These are phyloP conservation scores for Sugiyamaella mastotermitis DNA, from an alignment of 805 yeast species.

Conservation along the genomic window DNA sequence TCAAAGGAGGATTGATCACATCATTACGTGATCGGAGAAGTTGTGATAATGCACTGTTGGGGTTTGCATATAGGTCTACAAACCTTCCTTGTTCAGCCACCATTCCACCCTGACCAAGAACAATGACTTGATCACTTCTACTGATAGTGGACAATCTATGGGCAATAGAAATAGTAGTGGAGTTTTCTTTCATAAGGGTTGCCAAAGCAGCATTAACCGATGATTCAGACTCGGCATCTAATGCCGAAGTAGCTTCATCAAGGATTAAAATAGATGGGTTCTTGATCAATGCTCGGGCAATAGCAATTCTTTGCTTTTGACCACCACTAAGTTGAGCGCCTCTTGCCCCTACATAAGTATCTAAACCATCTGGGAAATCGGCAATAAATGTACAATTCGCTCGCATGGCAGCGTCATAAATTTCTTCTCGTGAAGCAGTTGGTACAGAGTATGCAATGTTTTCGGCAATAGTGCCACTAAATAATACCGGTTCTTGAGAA, in stretches of 20 bases:
- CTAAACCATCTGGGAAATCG: constrained; percentile 74
- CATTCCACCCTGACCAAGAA: constrained; percentile 63
- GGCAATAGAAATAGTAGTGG: constrained; percentile 79
- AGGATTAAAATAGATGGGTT: constrained; percentile 75
- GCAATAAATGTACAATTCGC: constrained; percentile 75
- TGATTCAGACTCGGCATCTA: constrained; percentile 84
- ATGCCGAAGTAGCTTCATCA: constrained; percentile 93
- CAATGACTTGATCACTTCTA: constrained; percentile 75
- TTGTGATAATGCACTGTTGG: constrained; percentile 39
- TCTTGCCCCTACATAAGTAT: constrained; percentile 80
- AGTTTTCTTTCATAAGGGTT: constrained; percentile 46
- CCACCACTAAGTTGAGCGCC: constrained; percentile 92
- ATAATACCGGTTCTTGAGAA: constrained; percentile 85
- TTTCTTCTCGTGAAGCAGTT: constrained; percentile 52
- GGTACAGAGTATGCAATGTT: constrained; percentile 73
- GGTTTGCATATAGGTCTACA: constrained; percentile 42
- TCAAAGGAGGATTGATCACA: constrained; percentile 25
- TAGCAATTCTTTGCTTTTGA: constrained; percentile 86
- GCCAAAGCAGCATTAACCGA: constrained; percentile 70
- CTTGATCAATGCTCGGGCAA: constrained; percentile 79
- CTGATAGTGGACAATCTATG: constrained; percentile 85
- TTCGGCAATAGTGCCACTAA: constrained; percentile 79
- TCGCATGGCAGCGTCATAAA: constrained; percentile 53
- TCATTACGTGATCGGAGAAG: constrained; percentile 19
- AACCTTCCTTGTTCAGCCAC: constrained; percentile 70